Conservation (phyloP, 2,329 filamentous ascomycete species). For the Arthrocladium fulminans region DNA sequence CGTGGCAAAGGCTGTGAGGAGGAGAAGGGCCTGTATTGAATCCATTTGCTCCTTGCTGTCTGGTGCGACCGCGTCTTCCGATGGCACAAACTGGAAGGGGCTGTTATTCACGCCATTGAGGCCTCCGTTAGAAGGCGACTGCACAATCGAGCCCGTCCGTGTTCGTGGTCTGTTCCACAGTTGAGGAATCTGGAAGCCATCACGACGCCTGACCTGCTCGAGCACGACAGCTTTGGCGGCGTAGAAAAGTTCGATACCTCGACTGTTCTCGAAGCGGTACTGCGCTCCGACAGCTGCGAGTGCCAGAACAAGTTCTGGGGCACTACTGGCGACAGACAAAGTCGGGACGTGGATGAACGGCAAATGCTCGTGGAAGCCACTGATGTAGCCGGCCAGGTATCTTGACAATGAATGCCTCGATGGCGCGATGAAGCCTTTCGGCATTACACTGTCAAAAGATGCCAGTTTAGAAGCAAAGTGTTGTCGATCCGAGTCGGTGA, state of each 20-base stretch:
- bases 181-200: slow-evolving; percentile 37
- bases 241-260: slow-evolving; percentile 50
- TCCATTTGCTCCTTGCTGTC: slow-evolving; percentile 42
- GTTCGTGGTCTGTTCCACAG: slow-evolving; percentile 36
- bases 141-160: slow-evolving; percentile 30
- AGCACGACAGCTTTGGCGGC: slow-evolving; percentile 47
- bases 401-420: slow-evolving; percentile 41
- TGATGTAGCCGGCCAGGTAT: slow-evolving; percentile 45
- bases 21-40: slow-evolving; percentile 41
- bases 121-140: slow-evolving; percentile 32
- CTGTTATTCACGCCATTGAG: slow-evolving; percentile 35
- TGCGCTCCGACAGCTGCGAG: slow-evolving; percentile 44
- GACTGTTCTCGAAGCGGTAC: slow-evolving; percentile 40
- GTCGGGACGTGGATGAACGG: slow-evolving; percentile 45
- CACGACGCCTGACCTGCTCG: slow-evolving; percentile 43
- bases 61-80: slow-evolving; percentile 20
- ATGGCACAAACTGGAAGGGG: slow-evolving; percentile 32
- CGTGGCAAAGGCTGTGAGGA: slow-evolving; percentile 51
- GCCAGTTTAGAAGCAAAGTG: slow-evolving; percentile 37
- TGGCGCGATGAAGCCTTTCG: slow-evolving; percentile 40
- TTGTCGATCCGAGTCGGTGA: slow-evolving; percentile 39
- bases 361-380: slow-evolving; percentile 43
- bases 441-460: slow-evolving; percentile 38
- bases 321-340: slow-evolving; percentile 36
- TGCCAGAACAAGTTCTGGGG: slow-evolving; percentile 43